A percentile compares a stretch with the other conserved stretches of the same genome.
These are phyloP conservation scores for Ballota nigra DNA, from an alignment of 257 asterid genomes.

Conservation along the genomic window DNA sequence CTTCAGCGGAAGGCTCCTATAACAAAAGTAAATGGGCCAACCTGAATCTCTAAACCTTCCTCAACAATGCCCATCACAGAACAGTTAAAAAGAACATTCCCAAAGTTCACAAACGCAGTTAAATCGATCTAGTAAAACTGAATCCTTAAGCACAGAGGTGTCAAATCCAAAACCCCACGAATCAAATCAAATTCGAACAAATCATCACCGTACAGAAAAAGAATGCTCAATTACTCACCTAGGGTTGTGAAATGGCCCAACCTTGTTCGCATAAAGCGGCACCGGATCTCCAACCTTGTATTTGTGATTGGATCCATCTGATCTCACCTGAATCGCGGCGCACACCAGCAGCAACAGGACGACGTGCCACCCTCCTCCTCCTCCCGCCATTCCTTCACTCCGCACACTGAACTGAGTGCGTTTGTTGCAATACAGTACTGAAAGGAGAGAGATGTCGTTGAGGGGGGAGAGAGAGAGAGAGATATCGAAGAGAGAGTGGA, in stretches of 20 bases:
- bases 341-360: constrained; percentile 31
- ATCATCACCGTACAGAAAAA: too few species aligned
- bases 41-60: constrained; percentile 1
- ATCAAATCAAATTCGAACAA: not conserved
- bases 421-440: not conserved
- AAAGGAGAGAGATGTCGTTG: not conserved
- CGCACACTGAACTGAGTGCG: constrained; percentile 14
- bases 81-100: not conserved
- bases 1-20: not conserved
- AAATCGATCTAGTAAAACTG: not conserved
- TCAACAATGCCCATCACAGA: not conserved
- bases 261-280: constrained; percentile 83
- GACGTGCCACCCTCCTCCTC: constrained; percentile 31
- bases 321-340: constrained; percentile 33
- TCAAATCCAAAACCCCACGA: not conserved
- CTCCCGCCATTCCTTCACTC: constrained; percentile 29
- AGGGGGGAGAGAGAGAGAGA: not conserved
- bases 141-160: not conserved
- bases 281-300: constrained; percentile 69
- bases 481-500: not conserved
- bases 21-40: not conserved
- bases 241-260: constrained; percentile 89
- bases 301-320: constrained; percentile 80
- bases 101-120: not conserved
- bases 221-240: constrained; percentile 25